Conservation (phyloP, 495 filamentous ascomycete genomes). For the Penicillium flavigenum region DNA sequence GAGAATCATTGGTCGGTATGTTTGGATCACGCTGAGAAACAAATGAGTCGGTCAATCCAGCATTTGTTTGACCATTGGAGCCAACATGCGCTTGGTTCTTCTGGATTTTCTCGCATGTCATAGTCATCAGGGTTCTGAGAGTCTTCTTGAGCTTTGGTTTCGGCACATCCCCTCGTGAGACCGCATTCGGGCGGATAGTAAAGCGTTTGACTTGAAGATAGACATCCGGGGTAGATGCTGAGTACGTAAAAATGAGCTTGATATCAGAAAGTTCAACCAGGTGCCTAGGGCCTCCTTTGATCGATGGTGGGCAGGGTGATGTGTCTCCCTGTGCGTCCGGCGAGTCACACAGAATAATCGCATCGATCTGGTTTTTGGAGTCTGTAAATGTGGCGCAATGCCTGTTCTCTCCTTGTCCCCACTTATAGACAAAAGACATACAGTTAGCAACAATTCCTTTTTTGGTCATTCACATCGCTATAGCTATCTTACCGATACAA, state of each 20-base stretch:
- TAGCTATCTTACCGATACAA: slow-evolving; percentile 25
- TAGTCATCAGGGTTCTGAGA: slow-evolving; percentile 22
- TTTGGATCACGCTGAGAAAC: not conserved
- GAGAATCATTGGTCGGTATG: not conserved
- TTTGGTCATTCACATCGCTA: not conserved
- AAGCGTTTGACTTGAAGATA: slow-evolving; percentile 40
- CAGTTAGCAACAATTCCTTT: not conserved
- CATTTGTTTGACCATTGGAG: not conserved
- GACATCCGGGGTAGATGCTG: slow-evolving; percentile 24
- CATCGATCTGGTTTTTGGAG: slow-evolving; percentile 38
- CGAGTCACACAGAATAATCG: slow-evolving; percentile 31
- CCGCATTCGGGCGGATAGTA: slow-evolving; percentile 30
- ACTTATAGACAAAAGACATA: slow-evolving; percentile 18
- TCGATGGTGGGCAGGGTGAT: slow-evolving; percentile 14
- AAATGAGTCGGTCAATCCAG: not conserved
- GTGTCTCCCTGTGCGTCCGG: slow-evolving; percentile 19
- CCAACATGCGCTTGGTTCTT: not conserved
- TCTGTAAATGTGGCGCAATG: slow-evolving; percentile 38
- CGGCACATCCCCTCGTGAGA: slow-evolving; percentile 24
- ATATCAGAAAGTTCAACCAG: slow-evolving; percentile 40
- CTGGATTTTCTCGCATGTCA: slow-evolving; percentile 9
- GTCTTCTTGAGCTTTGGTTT: slow-evolving; percentile 23
- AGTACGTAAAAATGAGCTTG: slow-evolving; percentile 39
- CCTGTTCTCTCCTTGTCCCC: slow-evolving; percentile 18
- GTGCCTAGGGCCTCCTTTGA: slow-evolving; percentile 29